These are phyloP conservation scores for Russula sp. DNA, from an alignment of 768 basidiomycete genomes.

Conservation along the genomic window DNA sequence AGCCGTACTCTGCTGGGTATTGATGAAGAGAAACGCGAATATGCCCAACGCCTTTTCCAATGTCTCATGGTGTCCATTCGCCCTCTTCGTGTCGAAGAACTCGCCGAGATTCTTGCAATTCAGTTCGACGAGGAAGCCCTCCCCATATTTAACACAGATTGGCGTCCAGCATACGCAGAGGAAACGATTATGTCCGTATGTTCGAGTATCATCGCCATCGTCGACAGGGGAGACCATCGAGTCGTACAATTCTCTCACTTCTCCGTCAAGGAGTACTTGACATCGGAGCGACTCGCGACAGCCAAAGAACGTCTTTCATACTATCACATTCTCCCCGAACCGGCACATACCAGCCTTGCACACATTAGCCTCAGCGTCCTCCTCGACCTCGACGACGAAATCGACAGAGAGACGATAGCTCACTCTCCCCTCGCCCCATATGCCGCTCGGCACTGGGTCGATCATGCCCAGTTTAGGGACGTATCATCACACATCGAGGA, in stretches of 20 bases:
- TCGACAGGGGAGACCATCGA: background rate
- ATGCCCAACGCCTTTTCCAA: conserved; percentile 7
- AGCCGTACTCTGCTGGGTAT: background rate
- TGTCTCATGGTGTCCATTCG: conserved; percentile 7
- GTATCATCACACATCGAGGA: background rate
- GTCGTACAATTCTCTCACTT: too few relatives aligned
- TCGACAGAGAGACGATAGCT: background rate
- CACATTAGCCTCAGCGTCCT: conserved; percentile 7
- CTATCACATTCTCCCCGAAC: conserved; percentile 11
- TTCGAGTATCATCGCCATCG: too few relatives aligned
- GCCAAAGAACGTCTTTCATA: background rate
- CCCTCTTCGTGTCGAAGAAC: conserved; percentile 11
- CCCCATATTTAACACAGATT: background rate
- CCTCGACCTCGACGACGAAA: conserved; percentile 5
- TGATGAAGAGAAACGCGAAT: background rate
- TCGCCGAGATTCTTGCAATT: conserved; percentile 18
- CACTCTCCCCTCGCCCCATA: background rate
- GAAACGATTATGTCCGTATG: too few relatives aligned
- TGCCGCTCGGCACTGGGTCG: conserved; percentile 21
- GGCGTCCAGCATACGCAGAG: background rate
- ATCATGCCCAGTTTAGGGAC: background rate
- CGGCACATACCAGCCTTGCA: conserved; percentile 12
- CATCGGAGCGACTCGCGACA: background rate
- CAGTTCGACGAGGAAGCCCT: background rate
- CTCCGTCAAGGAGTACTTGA: conserved; percentile 22